Percentiles rank a stretch among this genome's conserved stretches.
These are phyloP conservation scores for Venturia pyrina DNA, from an alignment of 2,329 filamentous ascomycete genomes.

Conservation along the genomic window DNA sequence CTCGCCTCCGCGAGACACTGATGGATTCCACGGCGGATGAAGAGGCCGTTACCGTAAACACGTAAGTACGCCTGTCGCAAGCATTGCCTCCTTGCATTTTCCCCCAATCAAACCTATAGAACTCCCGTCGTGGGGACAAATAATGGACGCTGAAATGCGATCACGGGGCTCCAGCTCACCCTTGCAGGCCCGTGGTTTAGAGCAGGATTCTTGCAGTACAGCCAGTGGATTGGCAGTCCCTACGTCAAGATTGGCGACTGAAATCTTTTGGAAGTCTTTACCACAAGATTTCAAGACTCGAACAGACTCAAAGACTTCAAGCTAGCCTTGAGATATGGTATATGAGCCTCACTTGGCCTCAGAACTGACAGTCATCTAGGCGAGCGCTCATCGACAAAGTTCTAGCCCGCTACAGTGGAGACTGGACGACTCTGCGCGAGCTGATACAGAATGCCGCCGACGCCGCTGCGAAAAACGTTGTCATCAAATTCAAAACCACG, in stretches of 20 bases:
- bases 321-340: not conserved
- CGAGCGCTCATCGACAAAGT: constrained; percentile 96
- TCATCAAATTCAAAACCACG: constrained; percentile 82
- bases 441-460: constrained; percentile 98
- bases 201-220: not conserved
- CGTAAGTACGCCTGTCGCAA: constrained; percentile 25
- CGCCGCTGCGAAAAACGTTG: constrained; percentile 80
- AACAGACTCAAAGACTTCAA: not conserved
- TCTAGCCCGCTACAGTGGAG: constrained; percentile 87
- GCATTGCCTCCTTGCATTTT: not conserved
- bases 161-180: not conserved
- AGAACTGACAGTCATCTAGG: not conserved
- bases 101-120: not conserved
- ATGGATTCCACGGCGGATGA: constrained; percentile 81
- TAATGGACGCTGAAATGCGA: not conserved
- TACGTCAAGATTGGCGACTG: not conserved
- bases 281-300: not conserved
- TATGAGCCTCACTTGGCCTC: not conserved
- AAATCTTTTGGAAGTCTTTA: not conserved
- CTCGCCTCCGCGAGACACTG: constrained; percentile 72
- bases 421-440: constrained; percentile 82
- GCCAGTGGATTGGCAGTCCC: not conserved
- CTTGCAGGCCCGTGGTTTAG: not conserved
- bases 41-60: constrained; percentile 96
- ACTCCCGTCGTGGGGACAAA: not conserved